Conservation (phyloP, 1,284 basidiomycete genomes). For the Vanrija humicola region DNA sequence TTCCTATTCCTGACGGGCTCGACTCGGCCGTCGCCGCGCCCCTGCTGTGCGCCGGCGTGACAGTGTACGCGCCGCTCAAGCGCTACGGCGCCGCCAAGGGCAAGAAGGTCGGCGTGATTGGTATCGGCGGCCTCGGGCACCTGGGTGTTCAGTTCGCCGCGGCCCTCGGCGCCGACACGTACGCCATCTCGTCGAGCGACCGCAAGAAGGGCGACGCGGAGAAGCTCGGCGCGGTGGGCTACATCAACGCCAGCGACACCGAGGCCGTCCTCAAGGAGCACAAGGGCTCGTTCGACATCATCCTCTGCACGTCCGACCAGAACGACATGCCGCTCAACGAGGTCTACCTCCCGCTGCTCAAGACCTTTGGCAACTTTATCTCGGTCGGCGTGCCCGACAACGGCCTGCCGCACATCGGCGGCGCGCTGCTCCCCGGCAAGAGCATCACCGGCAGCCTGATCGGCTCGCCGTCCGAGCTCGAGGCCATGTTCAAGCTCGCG, state of each 20-base stretch:
- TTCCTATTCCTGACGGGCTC: conserved; percentile 62
- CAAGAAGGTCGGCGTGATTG: conserved; percentile 64
- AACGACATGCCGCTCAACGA: conserved; percentile 22
- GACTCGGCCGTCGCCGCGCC: conserved; percentile 55
- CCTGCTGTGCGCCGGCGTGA: conserved; percentile 61
- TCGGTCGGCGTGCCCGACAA: conserved; percentile 47
- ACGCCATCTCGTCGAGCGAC: conserved; percentile 62
- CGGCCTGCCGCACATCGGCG: conserved; percentile 15
- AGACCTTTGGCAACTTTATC: conserved; percentile 47
- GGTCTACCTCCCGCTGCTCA: conserved; percentile 43
- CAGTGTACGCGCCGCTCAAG: conserved; percentile 62
- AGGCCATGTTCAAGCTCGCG: conserved; percentile 48
- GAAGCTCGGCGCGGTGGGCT: conserved; percentile 57
- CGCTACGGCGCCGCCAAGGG: conserved; percentile 59
- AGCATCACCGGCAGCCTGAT: conserved; percentile 44
- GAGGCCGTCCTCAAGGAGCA: conserved; percentile 49
- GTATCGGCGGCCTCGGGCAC: conserved; percentile 59
- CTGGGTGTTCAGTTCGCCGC: conserved; percentile 59
- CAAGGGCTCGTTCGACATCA: conserved; percentile 48
- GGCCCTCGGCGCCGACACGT: conserved; percentile 60
- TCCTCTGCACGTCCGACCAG: conserved; percentile 49
- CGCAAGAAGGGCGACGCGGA: conserved; percentile 62
- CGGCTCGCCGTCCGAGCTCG: conserved; percentile 47
- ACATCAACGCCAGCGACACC: conserved; percentile 52
- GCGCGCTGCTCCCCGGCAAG: conserved; percentile 7